Conservation (phyloP, 805 yeast genomes). For the Suhomyces canberraensis region DNA sequence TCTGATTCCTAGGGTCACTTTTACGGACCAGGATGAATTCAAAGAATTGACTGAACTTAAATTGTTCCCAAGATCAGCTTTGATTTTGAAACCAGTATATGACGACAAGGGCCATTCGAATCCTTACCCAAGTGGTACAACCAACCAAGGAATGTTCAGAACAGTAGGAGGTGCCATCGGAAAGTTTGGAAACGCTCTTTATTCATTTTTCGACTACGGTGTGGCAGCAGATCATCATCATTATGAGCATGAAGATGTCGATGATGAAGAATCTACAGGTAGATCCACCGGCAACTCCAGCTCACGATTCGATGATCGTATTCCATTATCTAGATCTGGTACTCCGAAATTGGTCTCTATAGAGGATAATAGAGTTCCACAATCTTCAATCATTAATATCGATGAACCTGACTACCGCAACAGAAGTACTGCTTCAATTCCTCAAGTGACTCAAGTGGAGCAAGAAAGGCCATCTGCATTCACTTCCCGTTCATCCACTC, state of each 20-base stretch:
- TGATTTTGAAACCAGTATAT: slow-evolving; percentile 64
- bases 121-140: slow-evolving; percentile 11
- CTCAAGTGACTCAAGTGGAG: slow-evolving; percentile 1
- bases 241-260: slow-evolving; percentile 1
- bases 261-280: not conserved
- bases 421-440: not conserved
- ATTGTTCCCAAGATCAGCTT: slow-evolving; percentile 68
- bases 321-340: slow-evolving; percentile 2
- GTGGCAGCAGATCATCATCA: slow-evolving; percentile 22
- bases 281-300: not conserved
- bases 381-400: not conserved
- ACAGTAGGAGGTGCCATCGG: slow-evolving; percentile 6
- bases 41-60: slow-evolving; percentile 50
- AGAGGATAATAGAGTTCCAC: slow-evolving; percentile 1
- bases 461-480: slow-evolving; percentile 2
- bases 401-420: not conserved
- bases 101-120: slow-evolving; percentile 21
- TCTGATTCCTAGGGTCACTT: slow-evolving; percentile 47
- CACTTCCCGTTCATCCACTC: slow-evolving; percentile 4
- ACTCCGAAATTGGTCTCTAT: slow-evolving; percentile 5
- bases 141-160: slow-evolving; percentile 9
- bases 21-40: slow-evolving; percentile 49
- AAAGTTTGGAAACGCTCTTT: slow-evolving; percentile 27
- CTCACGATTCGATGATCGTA: slow-evolving; percentile 2
- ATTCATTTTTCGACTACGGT: slow-evolving; percentile 42